These are phyloP conservation scores for Quercus suber DNA, from an alignment of 306 rosid species.

Conservation along the genomic window DNA sequence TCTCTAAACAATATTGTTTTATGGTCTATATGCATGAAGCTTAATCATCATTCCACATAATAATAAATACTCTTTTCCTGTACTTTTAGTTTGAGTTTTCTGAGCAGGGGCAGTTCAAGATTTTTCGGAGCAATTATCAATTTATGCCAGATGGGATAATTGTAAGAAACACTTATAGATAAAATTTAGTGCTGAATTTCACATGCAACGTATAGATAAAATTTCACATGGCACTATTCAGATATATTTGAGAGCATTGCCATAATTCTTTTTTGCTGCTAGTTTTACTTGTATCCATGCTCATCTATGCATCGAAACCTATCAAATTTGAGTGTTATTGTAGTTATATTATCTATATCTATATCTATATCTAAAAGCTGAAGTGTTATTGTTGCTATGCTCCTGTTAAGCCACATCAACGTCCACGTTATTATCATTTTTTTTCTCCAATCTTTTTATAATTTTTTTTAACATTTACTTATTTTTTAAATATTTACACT, in stretches of 20 bases:
- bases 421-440: too few relatives aligned
- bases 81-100: constrained; percentile 83
- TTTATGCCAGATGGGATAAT: constrained; percentile 60
- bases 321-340: background rate
- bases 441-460: too few relatives aligned
- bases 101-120: constrained; percentile 96
- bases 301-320: background rate
- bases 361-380: too few relatives aligned
- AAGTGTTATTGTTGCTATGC: too few relatives aligned
- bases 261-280: background rate
- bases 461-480: too few relatives aligned
- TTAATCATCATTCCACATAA: background rate
- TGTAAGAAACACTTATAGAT: constrained; percentile 35
- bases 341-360: background rate
- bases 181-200: too few relatives aligned
- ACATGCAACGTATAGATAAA: background rate
- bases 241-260: background rate
- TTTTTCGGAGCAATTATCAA: constrained; percentile 63
- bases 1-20: background rate
- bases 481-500: too few relatives aligned
- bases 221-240: background rate
- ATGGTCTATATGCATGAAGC: background rate
- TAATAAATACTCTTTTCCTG: constrained; percentile 12
- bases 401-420: too few relatives aligned
- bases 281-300: background rate